A percentile compares a stretch with the other conserved stretches of the same genome.
These are phyloP conservation scores for Diaporthe nobilis DNA, from an alignment of 2,329 filamentous ascomycete genomes.

Conservation along the genomic window DNA sequence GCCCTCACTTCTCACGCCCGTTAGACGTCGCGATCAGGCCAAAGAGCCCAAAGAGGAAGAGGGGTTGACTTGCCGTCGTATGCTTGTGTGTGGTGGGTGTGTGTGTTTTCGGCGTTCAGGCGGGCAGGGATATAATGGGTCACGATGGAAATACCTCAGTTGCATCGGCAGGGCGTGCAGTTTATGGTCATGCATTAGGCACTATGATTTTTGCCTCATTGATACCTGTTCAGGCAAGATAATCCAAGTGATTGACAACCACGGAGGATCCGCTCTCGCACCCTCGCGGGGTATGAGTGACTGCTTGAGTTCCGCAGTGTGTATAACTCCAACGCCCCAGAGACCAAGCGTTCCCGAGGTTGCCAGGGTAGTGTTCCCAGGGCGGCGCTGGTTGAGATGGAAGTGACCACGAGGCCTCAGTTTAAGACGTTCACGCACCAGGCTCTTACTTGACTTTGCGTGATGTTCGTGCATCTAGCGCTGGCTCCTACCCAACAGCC, in stretches of 20 bases:
- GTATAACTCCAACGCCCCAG: background rate
- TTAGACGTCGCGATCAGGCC: background rate
- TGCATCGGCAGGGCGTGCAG: constrained; percentile 34
- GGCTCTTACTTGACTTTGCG: no score
- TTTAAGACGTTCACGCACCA: background rate
- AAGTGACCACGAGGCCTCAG: background rate
- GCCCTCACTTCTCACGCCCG: background rate
- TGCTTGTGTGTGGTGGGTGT: background rate
- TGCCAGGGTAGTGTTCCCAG: background rate
- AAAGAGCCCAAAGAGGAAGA: background rate
- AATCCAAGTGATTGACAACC: constrained; percentile 28
- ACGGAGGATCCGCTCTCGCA: background rate
- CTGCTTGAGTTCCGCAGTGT: background rate
- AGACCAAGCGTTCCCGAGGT: background rate
- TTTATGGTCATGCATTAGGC: constrained; percentile 35
- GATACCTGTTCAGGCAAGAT: constrained; percentile 32
- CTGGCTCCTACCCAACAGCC: no score
- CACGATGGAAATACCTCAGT: constrained; percentile 36
- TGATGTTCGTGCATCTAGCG: background rate
- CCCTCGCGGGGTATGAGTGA: background rate
- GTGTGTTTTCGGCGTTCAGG: constrained; percentile 28
- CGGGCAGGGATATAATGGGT: constrained; percentile 27
- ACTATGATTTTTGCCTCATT: constrained; percentile 28
- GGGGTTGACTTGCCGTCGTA: background rate
- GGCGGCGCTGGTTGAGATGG: background rate